Evolutionary conservation across 352 stramenopile genomes (phyloP).

Genomic region (Globisporangium spiculum): DNA sequence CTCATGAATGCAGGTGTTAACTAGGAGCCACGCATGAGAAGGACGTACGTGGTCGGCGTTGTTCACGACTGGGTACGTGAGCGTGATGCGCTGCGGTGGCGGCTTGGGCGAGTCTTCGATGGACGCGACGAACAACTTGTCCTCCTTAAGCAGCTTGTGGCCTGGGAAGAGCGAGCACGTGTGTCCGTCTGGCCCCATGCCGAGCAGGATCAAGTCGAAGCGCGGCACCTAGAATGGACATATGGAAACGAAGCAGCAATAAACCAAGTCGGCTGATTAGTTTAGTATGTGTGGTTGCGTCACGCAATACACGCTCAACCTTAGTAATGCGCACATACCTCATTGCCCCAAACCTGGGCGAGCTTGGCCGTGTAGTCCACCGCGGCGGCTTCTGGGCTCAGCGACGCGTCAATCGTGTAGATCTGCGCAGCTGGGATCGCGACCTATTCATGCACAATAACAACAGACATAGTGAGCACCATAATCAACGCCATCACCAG

Average conservation of each 20-base stretch:
- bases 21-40: not conserved
- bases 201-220: slow-evolving; percentile 96
- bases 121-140: slow-evolving; percentile 82
- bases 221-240: slow-evolving; percentile 50
- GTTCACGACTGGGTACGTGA: slow-evolving; percentile 96
- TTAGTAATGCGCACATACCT: slow-evolving; percentile 29
- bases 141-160: slow-evolving; percentile 91
- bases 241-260: not conserved
- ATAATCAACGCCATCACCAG: not conserved
- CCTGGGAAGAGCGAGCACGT: slow-evolving; percentile 97
- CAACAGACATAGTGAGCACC: not conserved
- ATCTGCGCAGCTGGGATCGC: slow-evolving; percentile 80
- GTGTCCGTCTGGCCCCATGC: slow-evolving; percentile 98
- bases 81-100: slow-evolving; percentile 94
- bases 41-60: slow-evolving; percentile 71
- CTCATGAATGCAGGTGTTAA: not conserved
- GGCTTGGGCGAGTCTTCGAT: slow-evolving; percentile 98
- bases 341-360: slow-evolving; percentile 50
- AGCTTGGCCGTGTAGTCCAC: slow-evolving; percentile 77
- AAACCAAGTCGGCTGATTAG: not conserved
- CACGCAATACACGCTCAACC: not conserved
- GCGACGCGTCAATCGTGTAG: slow-evolving; percentile 89
- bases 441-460: slow-evolving; percentile 31
- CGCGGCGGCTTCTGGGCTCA: slow-evolving; percentile 57
- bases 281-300: not conserved